phyloP scores from a whole-genome alignment of 2,329 filamentous ascomycete species.

The Fusarium drepaniforme region DNA sequence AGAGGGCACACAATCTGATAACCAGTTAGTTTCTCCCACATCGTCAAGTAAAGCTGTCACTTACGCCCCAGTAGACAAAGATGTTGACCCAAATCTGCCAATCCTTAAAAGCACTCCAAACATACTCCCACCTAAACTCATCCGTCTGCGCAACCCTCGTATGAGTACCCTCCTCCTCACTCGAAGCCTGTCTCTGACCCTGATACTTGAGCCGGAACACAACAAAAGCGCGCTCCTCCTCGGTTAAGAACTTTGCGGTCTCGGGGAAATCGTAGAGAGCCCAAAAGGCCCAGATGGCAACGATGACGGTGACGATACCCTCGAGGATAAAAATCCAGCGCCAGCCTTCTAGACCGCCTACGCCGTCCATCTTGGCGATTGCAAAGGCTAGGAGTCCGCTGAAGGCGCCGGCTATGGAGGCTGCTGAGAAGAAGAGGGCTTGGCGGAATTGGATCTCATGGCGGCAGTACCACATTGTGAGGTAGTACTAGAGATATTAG shows the following conservation, averaged over 20 bases:
- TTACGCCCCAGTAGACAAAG: conserved; percentile 74
- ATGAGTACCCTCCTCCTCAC: conserved; percentile 6
- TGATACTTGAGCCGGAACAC: conserved; percentile 78
- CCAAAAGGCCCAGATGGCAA: conserved; percentile 77
- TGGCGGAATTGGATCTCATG: conserved; percentile 66
- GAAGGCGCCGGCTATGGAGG: conserved; percentile 83
- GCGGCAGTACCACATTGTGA: conserved; percentile 71
- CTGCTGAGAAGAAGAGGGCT: conserved; percentile 86
- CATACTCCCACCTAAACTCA: conserved; percentile 80
- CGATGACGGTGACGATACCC: conserved; percentile 76
- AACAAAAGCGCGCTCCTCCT: conserved; percentile 78
- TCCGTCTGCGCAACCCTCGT: conserved; percentile 72
- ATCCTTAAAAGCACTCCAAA: conserved; percentile 79
- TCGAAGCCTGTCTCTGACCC: conserved; percentile 48
- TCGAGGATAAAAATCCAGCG: conserved; percentile 78
- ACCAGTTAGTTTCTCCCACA: conserved; percentile 2
- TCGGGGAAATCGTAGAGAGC: conserved; percentile 86
- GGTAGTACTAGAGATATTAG: conserved; percentile 56
- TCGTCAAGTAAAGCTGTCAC: conserved; percentile 30
- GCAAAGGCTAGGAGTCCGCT: conserved; percentile 78
- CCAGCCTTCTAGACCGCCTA: conserved; percentile 71
- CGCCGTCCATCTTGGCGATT: conserved; percentile 77
- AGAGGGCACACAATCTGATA: conserved; percentile 63
- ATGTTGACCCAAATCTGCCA: conserved; percentile 80
- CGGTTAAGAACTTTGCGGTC: conserved; percentile 78